These are phyloP conservation scores for Acer saccharum DNA, from an alignment of 345 rosid genomes.

Conservation along the genomic window DNA sequence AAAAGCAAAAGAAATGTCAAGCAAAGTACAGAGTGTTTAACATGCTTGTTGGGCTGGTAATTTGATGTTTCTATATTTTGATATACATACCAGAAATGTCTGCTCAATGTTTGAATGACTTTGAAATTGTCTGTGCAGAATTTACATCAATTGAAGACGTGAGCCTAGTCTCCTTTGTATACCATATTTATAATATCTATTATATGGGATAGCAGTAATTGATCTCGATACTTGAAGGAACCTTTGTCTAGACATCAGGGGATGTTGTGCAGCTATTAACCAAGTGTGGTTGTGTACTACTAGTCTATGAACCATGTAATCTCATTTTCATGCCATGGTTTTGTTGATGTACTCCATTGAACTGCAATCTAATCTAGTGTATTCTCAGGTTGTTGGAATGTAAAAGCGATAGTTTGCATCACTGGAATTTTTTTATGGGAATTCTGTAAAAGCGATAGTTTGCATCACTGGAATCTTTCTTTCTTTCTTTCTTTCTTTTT, in stretches of 20 bases:
- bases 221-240: slow-evolving; percentile 26
- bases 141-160: background rate
- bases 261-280: slow-evolving; percentile 24
- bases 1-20: slow-evolving; percentile 47
- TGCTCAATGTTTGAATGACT: background rate
- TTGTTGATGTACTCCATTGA: slow-evolving; percentile 1
- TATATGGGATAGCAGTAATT: slow-evolving; percentile 18
- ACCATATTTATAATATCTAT: slow-evolving; percentile 25
- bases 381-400: slow-evolving; percentile 10
- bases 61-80: background rate
- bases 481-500: background rate
- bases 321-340: slow-evolving; percentile 16
- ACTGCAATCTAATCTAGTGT: slow-evolving; percentile 10
- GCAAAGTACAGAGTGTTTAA: slow-evolving; percentile 55
- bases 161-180: slow-evolving; percentile 17
- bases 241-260: slow-evolving; percentile 15
- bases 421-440: background rate
- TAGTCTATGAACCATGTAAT: slow-evolving; percentile 28
- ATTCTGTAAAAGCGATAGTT: slow-evolving; percentile 5
- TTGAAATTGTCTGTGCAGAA: slow-evolving; percentile 25
- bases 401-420: slow-evolving; percentile 8
- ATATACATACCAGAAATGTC: background rate
- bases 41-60: slow-evolving; percentile 26
- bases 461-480: background rate
- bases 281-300: slow-evolving; percentile 22